phyloP scores from a whole-genome alignment of 169 alveolate genomes.

The Eimeria acervulina region DNA sequence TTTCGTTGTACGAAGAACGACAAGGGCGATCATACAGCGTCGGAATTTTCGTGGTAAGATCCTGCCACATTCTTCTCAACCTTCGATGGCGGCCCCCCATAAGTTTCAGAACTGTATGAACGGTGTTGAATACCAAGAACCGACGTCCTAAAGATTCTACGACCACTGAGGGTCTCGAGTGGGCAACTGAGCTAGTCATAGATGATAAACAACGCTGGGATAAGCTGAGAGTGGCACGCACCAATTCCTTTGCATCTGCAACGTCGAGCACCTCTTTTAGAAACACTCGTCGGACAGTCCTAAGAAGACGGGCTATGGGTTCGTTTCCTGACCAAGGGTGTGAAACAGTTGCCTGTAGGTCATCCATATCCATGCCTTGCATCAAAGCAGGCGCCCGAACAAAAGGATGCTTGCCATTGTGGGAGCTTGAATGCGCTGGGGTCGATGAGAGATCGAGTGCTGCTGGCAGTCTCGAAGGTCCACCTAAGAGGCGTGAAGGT shows the following conservation, averaged over 20 bases:
- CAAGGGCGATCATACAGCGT: background rate
- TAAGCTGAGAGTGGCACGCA: background rate
- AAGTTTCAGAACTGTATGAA: background rate
- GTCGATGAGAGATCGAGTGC: background rate
- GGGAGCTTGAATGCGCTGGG: background rate
- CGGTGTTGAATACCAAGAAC: slow-evolving; percentile 8
- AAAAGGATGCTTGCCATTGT: background rate
- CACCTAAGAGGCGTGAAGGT: background rate
- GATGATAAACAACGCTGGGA: background rate
- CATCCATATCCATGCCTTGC: background rate
- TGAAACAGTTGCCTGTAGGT: background rate
- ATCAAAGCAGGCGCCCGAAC: background rate
- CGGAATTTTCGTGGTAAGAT: background rate
- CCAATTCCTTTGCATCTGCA: background rate
- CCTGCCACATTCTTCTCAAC: background rate
- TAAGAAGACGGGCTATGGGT: background rate
- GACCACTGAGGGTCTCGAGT: background rate
- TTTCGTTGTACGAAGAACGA: too few species aligned
- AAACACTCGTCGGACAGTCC: background rate
- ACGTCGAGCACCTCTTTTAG: background rate
- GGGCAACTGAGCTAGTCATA: background rate
- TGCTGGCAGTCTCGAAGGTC: background rate
- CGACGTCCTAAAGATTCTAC: slow-evolving; percentile 55
- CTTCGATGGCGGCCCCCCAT: background rate
- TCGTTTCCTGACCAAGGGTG: background rate